These are phyloP conservation scores for Mycena citricolor DNA, from an alignment of 1,284 basidiomycete genomes.

Conservation along the genomic window DNA sequence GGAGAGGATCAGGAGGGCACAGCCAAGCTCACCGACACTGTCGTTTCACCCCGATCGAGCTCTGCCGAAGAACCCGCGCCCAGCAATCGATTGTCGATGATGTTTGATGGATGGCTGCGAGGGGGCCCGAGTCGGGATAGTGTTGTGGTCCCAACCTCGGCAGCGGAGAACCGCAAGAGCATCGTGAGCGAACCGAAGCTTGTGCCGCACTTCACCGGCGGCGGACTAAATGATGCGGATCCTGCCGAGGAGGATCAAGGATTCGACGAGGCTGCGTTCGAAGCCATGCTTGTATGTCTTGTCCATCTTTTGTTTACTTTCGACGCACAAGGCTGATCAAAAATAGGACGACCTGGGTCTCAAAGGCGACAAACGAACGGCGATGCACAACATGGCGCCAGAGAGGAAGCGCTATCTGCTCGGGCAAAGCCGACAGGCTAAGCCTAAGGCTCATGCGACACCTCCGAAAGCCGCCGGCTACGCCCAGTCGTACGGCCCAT, in stretches of 20 bases:
- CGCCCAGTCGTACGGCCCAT: slow-evolving; percentile 59
- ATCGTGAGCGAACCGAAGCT: slow-evolving; percentile 66
- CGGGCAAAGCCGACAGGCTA: slow-evolving; percentile 47
- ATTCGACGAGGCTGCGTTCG: slow-evolving; percentile 40
- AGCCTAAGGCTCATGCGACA: slow-evolving; percentile 30
- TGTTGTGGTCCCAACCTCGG: too few species aligned
- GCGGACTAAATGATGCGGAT: slow-evolving; percentile 18
- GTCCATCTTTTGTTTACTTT: neutral
- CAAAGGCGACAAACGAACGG: slow-evolving; percentile 65
- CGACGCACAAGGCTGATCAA: slow-evolving; percentile 3
- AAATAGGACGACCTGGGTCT: slow-evolving; percentile 71
- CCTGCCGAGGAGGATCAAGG: slow-evolving; percentile 32
- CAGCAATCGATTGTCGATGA: slow-evolving; percentile 59
- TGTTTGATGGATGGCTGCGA: slow-evolving; percentile 63
- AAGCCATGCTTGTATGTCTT: slow-evolving; percentile 62
- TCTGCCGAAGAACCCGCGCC: slow-evolving; percentile 32
- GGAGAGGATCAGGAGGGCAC: slow-evolving; percentile 46
- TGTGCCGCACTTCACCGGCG: slow-evolving; percentile 43
- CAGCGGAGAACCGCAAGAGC: slow-evolving; percentile 55
- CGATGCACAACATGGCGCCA: slow-evolving; percentile 63
- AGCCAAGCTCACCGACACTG: slow-evolving; percentile 42
- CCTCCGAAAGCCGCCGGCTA: slow-evolving; percentile 30
- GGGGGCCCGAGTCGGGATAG: too few species aligned
- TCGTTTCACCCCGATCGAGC: slow-evolving; percentile 25
- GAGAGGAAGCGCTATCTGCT: slow-evolving; percentile 74